These are phyloP conservation scores for Tillandsia leiboldiana DNA, from an alignment of 176 grass and related monocot genomes.

Conservation along the genomic window DNA sequence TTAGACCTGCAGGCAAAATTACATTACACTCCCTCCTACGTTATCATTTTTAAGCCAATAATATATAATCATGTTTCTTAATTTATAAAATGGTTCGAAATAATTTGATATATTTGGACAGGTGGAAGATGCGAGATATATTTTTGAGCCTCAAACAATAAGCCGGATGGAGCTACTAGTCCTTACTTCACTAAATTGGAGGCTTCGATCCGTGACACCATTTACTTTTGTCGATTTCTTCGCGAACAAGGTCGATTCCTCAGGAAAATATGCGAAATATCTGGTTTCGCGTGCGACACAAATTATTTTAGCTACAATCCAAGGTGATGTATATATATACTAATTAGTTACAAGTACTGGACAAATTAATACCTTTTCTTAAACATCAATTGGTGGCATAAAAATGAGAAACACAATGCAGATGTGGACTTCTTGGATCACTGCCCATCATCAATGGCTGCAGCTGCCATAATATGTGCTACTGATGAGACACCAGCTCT, in stretches of 20 bases:
- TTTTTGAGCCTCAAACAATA: slow-evolving; percentile 62
- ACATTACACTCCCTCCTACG: background rate
- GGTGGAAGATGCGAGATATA: slow-evolving; percentile 47
- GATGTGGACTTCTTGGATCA: slow-evolving; percentile 68
- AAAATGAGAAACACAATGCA: slow-evolving; percentile 18
- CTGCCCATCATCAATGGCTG: slow-evolving; percentile 70
- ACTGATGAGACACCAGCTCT: slow-evolving; percentile 39
- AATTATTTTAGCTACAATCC: slow-evolving; percentile 50
- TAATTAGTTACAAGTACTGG: no score
- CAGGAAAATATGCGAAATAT: slow-evolving; percentile 44
- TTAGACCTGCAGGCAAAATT: slow-evolving; percentile 77
- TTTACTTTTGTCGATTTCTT: slow-evolving; percentile 94
- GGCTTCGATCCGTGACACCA: slow-evolving; percentile 73
- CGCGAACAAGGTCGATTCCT: slow-evolving; percentile 61
- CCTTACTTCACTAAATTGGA: slow-evolving; percentile 64
- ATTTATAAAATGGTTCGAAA: background rate
- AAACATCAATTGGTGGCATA: background rate
- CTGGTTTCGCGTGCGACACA: slow-evolving; percentile 46
- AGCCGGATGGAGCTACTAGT: slow-evolving; percentile 76
- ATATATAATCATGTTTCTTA: background rate
- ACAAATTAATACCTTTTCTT: background rate
- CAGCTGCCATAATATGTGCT: slow-evolving; percentile 72
- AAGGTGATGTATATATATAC: slow-evolving; percentile 30
- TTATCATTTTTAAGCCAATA: background rate
- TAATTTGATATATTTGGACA: slow-evolving; percentile 22